Evolutionary conservation across 169 alveolate species (phyloP).

Genomic region (Plasmodium coatneyi): DNA sequence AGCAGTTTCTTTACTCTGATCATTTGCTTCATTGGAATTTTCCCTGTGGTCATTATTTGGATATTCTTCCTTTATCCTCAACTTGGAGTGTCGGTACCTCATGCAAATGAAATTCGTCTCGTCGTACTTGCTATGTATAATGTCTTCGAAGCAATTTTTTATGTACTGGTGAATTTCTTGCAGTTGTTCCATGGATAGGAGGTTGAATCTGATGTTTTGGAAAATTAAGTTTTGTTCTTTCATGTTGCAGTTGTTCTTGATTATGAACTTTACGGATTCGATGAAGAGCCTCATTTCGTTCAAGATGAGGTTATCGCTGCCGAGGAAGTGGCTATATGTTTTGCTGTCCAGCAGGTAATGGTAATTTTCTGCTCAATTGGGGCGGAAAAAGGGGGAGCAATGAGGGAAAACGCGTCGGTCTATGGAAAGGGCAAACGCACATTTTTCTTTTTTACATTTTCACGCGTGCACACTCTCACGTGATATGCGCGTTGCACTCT

Average conservation of each 20-base stretch:
- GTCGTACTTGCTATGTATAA: constrained; percentile 47
- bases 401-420: background rate
- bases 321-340: constrained; percentile 17
- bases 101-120: constrained; percentile 49
- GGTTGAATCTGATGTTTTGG: constrained; percentile 28
- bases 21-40: background rate
- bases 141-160: constrained; percentile 51
- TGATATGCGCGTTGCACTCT: background rate
- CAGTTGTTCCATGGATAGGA: constrained; percentile 30
- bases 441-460: too few relatives aligned
- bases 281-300: constrained; percentile 65
- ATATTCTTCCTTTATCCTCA: background rate
- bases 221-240: constrained; percentile 28
- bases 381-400: background rate
- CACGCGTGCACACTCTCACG: background rate
- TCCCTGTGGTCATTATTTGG: background rate
- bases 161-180: constrained; percentile 22
- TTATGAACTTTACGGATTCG: constrained; percentile 51
- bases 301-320: constrained; percentile 44
- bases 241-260: constrained; percentile 42
- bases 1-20: background rate
- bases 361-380: background rate
- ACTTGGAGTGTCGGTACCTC: background rate
- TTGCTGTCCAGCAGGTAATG: constrained; percentile 49
- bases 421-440: background rate